Evolutionary conservation across 192 early-diverging fungal species (phyloP), one percentile per base, ranked within the genome.

Genomic region (Coemansia sp.): DNA sequence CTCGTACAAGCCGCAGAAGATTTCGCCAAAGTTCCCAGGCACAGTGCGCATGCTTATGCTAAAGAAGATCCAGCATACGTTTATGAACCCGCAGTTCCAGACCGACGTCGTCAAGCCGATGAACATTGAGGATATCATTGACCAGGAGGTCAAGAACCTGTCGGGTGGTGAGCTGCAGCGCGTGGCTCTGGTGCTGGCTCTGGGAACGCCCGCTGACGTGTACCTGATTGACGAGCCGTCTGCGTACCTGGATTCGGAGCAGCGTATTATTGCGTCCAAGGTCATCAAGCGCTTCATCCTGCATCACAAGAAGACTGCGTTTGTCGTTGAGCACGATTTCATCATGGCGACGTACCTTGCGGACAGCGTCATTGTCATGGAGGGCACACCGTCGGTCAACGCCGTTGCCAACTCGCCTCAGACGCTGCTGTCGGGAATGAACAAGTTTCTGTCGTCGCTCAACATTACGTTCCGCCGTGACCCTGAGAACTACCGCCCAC

Each of bases 81-180:
- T 96, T 73, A 83, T 91, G 83, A 84, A 93, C 72, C 86, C 93
- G 69, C 93, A 96, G 73, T 98, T 98, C 90, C 87, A 95, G 73
- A 90, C 93, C 7, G 93, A 98, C 70, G 96, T 98, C 24, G 81
- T 92, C 50, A 96, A 96, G 83, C 96, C 96, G 13, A 71, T 98
- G 66, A 80, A 87, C 54, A 93, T 96, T 61, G 96, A 98, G 24
- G 84, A 81, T 67, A 91, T 98, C 64, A 85, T 98, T 56, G 95
- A 98, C 78, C 89, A 96, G 67, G 83, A 89, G 42, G 91, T 94
- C 19, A 63, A 66, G 62, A 80, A 85, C 53, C 83, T 98, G 67
- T 98, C 96, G 57, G 96, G 94, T 80, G 94, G 94, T 87, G 94
- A 98, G 85, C 85, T 98, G 88, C 96, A 98, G 83, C 93, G 96